Evolutionary conservation across 371 early-diverging fungal genomes (phyloP).

Genomic region (Mucor sp.): DNA sequence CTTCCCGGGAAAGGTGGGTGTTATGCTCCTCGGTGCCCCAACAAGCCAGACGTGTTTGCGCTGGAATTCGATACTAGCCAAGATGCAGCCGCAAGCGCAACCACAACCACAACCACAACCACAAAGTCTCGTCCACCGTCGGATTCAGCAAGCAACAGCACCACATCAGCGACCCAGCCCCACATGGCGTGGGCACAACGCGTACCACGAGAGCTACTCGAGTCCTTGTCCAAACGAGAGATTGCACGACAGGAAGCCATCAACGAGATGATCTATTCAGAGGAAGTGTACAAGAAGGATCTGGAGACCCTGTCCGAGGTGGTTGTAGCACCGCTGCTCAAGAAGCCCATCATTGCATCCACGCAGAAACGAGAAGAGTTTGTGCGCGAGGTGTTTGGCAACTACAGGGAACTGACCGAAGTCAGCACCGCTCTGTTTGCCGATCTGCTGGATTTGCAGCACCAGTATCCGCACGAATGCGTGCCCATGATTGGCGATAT

Average conservation of each 20-base stretch:
- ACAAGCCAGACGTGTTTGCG: constrained; percentile 19
- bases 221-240: constrained; percentile 73
- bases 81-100: not conserved
- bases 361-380: constrained; percentile 62
- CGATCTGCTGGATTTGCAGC: constrained; percentile 62
- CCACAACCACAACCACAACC: not conserved
- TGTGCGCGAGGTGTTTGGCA: constrained; percentile 79
- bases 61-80: constrained; percentile 3
- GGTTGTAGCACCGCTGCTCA: constrained; percentile 12
- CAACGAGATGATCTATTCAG: constrained; percentile 90
- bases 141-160: not conserved
- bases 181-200: constrained; percentile 67
- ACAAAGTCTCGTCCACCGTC: not conserved
- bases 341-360: constrained; percentile 39
- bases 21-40: constrained; percentile 47
- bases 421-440: constrained; percentile 72
- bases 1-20: constrained; percentile 39
- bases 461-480: constrained; percentile 61
- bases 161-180: constrained; percentile 42
- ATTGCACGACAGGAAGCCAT: constrained; percentile 92
- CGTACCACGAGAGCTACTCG: constrained; percentile 72
- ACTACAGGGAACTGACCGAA: constrained; percentile 70
- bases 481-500: constrained; percentile 88
- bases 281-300: constrained; percentile 87
- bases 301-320: constrained; percentile 40